phyloP scores from a whole-genome alignment of 495 filamentous ascomycete genomes.

The Penicillium longicatenatum region DNA sequence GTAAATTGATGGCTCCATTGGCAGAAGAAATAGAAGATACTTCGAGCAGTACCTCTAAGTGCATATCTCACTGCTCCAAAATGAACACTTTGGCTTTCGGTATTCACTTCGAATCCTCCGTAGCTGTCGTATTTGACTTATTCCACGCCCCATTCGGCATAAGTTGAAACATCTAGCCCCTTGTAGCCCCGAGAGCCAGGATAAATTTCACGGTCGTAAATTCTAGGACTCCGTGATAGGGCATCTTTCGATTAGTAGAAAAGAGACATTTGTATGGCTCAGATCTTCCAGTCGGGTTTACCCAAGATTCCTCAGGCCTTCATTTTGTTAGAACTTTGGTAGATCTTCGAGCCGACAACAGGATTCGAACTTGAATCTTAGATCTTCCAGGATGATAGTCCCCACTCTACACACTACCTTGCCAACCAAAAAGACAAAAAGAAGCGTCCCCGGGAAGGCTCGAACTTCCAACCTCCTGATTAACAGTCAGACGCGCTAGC shows the following conservation, averaged over 20 bases:
- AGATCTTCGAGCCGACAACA: too few relatives aligned
- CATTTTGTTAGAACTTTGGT: too few relatives aligned
- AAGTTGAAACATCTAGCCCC: background rate
- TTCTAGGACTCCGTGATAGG: background rate
- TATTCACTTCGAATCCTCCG: background rate
- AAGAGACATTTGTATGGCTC: too few relatives aligned
- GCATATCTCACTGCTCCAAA: background rate
- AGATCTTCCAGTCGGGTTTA: too few relatives aligned
- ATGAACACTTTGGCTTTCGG: background rate
- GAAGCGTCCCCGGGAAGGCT: constrained; percentile 44
- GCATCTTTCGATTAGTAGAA: too few relatives aligned
- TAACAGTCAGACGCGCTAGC: constrained; percentile 35
- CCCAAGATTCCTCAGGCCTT: too few relatives aligned
- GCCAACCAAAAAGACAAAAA: constrained; percentile 1
- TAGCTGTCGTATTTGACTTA: background rate
- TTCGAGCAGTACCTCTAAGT: background rate
- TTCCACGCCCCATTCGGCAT: background rate
- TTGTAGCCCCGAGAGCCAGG: background rate
- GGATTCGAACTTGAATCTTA: too few relatives aligned
- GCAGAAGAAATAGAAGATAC: background rate
- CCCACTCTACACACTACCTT: too few relatives aligned
- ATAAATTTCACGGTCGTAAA: constrained; percentile 1
- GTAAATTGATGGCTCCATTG: background rate
- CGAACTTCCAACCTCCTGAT: constrained; percentile 53
- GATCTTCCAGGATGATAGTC: too few relatives aligned